Evolutionary conservation across 2,329 filamentous ascomycete species (phyloP).

Genomic region (Fusarium nygamai): DNA sequence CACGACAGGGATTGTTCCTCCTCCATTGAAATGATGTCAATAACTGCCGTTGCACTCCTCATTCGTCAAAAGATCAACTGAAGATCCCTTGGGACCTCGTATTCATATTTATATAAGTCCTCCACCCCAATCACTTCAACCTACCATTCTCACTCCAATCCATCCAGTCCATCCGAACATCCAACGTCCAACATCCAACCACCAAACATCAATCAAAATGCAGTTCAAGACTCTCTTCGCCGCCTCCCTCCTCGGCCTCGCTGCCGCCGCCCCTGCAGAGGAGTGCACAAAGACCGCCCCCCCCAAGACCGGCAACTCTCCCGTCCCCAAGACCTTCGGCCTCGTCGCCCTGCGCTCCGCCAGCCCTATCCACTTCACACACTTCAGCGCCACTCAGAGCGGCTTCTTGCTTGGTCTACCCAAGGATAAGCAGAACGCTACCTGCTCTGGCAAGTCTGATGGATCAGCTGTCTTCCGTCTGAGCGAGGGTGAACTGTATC

Average conservation of each 20-base stretch:
- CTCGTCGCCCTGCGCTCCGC: slow-evolving; percentile 61
- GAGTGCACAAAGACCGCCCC: neutral
- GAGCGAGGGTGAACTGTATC: slow-evolving; percentile 54
- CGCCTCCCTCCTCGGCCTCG: slow-evolving; percentile 21
- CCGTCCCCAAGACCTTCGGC: slow-evolving; percentile 49
- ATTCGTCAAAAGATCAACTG: slow-evolving; percentile 26
- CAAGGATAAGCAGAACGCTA: slow-evolving; percentile 53
- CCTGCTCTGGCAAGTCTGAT: slow-evolving; percentile 54
- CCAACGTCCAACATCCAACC: neutral
- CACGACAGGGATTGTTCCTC: neutral
- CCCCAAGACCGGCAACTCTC: slow-evolving; percentile 15
- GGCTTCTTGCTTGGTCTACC: slow-evolving; percentile 56
- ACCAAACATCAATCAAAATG: slow-evolving; percentile 23
- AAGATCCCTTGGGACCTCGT: slow-evolving; percentile 24
- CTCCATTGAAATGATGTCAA: slow-evolving; percentile 32
- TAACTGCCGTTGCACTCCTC: slow-evolving; percentile 11
- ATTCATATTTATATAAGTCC: slow-evolving; percentile 17
- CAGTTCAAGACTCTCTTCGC: slow-evolving; percentile 41
- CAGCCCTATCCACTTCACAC: slow-evolving; percentile 58
- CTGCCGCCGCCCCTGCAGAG: slow-evolving; percentile 14
- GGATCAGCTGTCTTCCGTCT: slow-evolving; percentile 60
- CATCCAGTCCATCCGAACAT: neutral
- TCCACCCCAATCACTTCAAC: neutral
- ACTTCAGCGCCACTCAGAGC: slow-evolving; percentile 55
- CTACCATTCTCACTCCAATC: neutral